Evolutionary conservation across 768 basidiomycete species (phyloP).

Genomic region (Kwoniella sp.): DNA sequence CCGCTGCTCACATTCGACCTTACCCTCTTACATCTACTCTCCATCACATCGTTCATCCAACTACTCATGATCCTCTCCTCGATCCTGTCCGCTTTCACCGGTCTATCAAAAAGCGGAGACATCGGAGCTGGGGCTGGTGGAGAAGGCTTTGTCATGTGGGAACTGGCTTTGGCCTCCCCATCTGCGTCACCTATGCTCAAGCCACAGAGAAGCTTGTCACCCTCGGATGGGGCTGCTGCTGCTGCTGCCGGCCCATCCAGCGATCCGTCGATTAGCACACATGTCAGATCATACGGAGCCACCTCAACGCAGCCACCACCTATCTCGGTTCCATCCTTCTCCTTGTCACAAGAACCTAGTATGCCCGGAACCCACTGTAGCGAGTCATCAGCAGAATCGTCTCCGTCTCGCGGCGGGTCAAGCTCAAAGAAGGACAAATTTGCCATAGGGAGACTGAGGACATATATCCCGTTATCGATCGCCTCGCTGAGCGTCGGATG

Average conservation of each 20-base stretch:
- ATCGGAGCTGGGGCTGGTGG: constrained; percentile 11
- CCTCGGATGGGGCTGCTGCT: not conserved
- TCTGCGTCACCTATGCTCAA: constrained; percentile 19
- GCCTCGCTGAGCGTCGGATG: constrained; percentile 30
- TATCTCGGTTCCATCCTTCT: too few species aligned
- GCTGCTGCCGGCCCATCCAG: not conserved
- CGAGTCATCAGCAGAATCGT: not conserved
- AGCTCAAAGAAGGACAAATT: constrained; percentile 34
- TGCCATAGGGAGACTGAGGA: constrained; percentile 34
- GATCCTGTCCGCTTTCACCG: constrained; percentile 19
- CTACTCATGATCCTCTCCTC: constrained; percentile 43
- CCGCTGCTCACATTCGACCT: constrained; percentile 46
- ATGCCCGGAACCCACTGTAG: not conserved
- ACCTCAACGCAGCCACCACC: not conserved
- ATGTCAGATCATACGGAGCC: not conserved
- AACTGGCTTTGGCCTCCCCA: constrained; percentile 41
- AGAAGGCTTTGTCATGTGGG: constrained; percentile 51
- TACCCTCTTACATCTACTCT: constrained; percentile 38
- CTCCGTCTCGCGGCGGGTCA: not conserved
- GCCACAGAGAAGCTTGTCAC: not conserved
- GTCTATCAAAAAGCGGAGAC: constrained; percentile 4
- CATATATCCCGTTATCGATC: constrained; percentile 34
- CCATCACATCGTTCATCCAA: constrained; percentile 31
- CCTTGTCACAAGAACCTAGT: not conserved
- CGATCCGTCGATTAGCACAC: not conserved